Base-by-base conservation (phyloP, 352 stramenopile genomes). In the Globisporangium recalcitrans region DNA sequence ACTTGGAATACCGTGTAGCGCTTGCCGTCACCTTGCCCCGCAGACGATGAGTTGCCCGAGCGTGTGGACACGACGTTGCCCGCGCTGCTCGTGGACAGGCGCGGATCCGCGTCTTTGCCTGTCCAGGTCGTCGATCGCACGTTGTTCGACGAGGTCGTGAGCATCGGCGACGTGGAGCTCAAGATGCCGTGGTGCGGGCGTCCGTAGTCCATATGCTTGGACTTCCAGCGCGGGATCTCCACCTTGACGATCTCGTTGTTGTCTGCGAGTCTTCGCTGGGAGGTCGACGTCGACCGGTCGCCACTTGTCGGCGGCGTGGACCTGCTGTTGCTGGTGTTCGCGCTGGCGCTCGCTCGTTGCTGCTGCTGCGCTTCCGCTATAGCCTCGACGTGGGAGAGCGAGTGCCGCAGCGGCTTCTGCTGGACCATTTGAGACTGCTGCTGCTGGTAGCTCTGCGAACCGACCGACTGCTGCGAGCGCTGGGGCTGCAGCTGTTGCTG, bases 1-100 rank as follows among this genome's bases (percentile, higher is more conserved):
- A 95, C 71, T 54, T 87, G 74, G 58, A 93, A 95, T 32, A 89
- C 75, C 6, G 85, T 95, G 64, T 81, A 93, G 14, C 82, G 72
- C 67, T 94, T 92, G 44, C 53, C 69, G 65, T 65, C 74, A 21
- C 52, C 68, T 60, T 36, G 62, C 59, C 52, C 68, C 19, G 29
- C 67, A 54, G 24, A 52, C 31, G 64, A 66, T 19, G 52, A 55
- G 29, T 61, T 56, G 7, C 48, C 49, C 19, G 49, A 31, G 2
- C 54, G 53, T 14, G 46, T 36, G 1, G 53, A 38, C 14, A 38
- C 36, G 19, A 34, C 61, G 22, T 60, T 47, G 7, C 62, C 62
- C 2, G 54, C 54, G 29, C 34, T 63, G 24, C 34, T 58, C 16
- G 31, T 52, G 5, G 58, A 59, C 46, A 56, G 31, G 10, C 38